phyloP scores from a whole-genome alignment of 2,329 filamentous ascomycete species.

The Pestalotiopsis sp. region DNA sequence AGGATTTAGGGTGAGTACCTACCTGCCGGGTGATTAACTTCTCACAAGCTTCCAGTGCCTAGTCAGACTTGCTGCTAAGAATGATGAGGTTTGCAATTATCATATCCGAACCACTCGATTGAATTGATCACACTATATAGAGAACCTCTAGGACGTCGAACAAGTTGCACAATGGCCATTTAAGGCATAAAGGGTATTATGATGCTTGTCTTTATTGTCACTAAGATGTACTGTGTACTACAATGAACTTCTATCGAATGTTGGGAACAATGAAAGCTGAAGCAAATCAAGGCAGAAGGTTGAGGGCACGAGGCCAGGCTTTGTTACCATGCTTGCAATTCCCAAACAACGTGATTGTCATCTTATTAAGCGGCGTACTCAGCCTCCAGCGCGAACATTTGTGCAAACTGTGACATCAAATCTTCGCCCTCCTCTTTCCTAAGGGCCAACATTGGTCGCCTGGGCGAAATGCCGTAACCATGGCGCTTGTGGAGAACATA shows the following conservation, averaged over 20 bases:
- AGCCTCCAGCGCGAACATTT: slow-evolving; percentile 20
- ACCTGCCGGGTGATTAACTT: neutral
- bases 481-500: slow-evolving; percentile 23
- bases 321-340: neutral
- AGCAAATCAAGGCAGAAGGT: too few relatives aligned
- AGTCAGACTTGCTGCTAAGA: neutral
- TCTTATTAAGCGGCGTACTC: neutral
- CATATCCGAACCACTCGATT: neutral
- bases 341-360: neutral
- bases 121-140: neutral
- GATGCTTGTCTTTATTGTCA: neutral
- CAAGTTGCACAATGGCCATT: neutral
- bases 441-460: slow-evolving; percentile 21
- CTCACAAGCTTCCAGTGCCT: neutral
- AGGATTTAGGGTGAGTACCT: neutral
- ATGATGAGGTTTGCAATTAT: neutral
- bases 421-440: slow-evolving; percentile 18
- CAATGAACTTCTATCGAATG: neutral
- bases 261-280: neutral
- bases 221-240: neutral
- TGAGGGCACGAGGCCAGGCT: neutral
- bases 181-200: neutral
- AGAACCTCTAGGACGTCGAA: neutral
- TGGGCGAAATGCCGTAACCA: slow-evolving; percentile 20
- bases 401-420: slow-evolving; percentile 18